These are phyloP conservation scores for Xerocomellus dryophilus DNA, from an alignment of 768 basidiomycete genomes.

Conservation along the genomic window DNA sequence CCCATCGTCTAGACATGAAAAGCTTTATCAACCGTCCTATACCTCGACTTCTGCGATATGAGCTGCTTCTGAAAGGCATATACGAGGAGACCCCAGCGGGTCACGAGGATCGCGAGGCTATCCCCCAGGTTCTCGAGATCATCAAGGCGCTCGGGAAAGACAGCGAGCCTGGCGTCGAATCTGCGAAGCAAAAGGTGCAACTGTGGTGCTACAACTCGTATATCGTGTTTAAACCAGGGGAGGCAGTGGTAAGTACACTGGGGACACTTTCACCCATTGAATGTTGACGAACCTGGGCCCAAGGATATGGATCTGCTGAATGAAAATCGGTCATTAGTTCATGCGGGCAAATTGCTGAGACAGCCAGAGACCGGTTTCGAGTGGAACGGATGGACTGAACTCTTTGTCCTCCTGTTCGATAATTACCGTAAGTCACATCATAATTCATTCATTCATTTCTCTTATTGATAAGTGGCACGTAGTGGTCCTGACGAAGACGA, in stretches of 20 bases:
- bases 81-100: slow-evolving; percentile 68
- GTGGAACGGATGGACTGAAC: slow-evolving; percentile 87
- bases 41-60: slow-evolving; percentile 84
- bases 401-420: slow-evolving; percentile 90
- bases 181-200: slow-evolving; percentile 85
- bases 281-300: slow-evolving; percentile 1
- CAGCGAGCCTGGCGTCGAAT: slow-evolving; percentile 80
- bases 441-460: neutral
- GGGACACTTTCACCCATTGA: neutral
- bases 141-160: slow-evolving; percentile 86
- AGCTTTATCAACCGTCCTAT: slow-evolving; percentile 91
- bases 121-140: slow-evolving; percentile 83
- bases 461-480: slow-evolving; percentile 14
- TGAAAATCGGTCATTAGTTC: slow-evolving; percentile 77
- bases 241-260: slow-evolving; percentile 49
- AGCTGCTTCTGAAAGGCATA: slow-evolving; percentile 78
- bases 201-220: slow-evolving; percentile 83
- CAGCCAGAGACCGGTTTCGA: slow-evolving; percentile 88
- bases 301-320: slow-evolving; percentile 89
- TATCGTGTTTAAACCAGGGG: slow-evolving; percentile 76
- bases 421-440: slow-evolving; percentile 72
- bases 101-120: slow-evolving; percentile 78
- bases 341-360: slow-evolving; percentile 77
- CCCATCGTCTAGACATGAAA: slow-evolving; percentile 86
- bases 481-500: slow-evolving; percentile 90